Percentiles rank a stretch among this genome's conserved stretches.
These are phyloP conservation scores for Heterotrichella gracilis DNA, from an alignment of 352 stramenopile genomes.

Conservation along the genomic window DNA sequence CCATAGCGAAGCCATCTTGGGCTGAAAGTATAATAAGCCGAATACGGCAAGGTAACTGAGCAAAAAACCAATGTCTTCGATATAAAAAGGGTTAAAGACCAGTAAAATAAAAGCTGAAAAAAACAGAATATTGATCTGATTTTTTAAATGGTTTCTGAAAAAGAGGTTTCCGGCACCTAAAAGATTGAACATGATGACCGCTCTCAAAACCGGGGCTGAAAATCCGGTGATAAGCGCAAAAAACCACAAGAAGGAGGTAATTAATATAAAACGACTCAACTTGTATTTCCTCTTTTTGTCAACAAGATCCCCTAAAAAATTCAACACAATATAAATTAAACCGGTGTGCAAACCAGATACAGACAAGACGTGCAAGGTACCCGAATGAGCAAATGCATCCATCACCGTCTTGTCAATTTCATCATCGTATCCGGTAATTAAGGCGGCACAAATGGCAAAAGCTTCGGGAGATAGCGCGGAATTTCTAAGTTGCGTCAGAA, in stretches of 20 bases:
- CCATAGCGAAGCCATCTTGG: neutral
- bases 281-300: slow-evolving; percentile 9
- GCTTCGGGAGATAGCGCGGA: neutral
- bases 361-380: neutral
- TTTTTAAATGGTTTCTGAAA: neutral
- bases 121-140: neutral
- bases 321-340: neutral
- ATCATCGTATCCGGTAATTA: neutral
- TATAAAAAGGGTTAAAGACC: neutral
- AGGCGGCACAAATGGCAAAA: neutral
- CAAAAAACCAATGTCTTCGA: neutral
- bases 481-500: neutral
- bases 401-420: neutral
- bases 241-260: neutral
- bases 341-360: neutral
- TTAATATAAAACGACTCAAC: neutral
- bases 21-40: neutral
- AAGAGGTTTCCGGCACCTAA: neutral
- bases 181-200: neutral
- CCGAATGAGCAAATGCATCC: neutral
- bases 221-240: neutral
- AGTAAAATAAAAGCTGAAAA: neutral
- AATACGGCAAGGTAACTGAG: neutral
- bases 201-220: neutral
- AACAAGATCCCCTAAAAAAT: neutral